These are phyloP conservation scores for Silene latifolia DNA, from an alignment of 148 eudicot species.

Conservation along the genomic window DNA sequence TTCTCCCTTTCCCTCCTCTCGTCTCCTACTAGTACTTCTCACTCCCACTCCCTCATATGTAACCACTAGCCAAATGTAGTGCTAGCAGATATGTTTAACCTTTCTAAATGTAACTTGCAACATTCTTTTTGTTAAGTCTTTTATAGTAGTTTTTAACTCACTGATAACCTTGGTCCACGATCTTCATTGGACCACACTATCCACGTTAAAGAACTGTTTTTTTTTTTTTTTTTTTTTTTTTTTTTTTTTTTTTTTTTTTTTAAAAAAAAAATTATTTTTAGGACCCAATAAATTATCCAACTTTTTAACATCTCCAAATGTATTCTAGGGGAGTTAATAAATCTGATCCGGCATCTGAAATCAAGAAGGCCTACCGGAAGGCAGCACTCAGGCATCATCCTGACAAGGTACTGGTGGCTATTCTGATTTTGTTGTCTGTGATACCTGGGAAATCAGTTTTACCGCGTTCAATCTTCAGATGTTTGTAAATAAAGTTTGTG, in stretches of 20 bases:
- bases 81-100: background rate
- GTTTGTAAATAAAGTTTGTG: background rate
- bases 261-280: too few species aligned
- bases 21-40: background rate
- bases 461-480: background rate
- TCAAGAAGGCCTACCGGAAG: slow-evolving; percentile 89
- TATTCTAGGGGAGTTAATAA: slow-evolving; percentile 67
- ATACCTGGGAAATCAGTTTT: background rate
- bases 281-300: background rate
- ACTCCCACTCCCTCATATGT: background rate
- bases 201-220: too few species aligned
- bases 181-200: background rate
- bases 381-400: slow-evolving; percentile 98
- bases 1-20: too few species aligned
- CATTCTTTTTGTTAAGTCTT: background rate
- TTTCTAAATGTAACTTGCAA: background rate
- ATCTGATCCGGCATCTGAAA: slow-evolving; percentile 67
- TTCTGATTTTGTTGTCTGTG: slow-evolving; percentile 13
- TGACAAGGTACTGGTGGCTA: slow-evolving; percentile 65
- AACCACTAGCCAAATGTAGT: background rate
- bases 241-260: too few species aligned
- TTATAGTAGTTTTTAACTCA: background rate
- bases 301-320: slow-evolving; percentile 1
- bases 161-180: background rate
- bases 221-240: too few species aligned